Conservation (phyloP, 192 early-diverging fungal species). For the Umbelopsis ramanniana region DNA sequence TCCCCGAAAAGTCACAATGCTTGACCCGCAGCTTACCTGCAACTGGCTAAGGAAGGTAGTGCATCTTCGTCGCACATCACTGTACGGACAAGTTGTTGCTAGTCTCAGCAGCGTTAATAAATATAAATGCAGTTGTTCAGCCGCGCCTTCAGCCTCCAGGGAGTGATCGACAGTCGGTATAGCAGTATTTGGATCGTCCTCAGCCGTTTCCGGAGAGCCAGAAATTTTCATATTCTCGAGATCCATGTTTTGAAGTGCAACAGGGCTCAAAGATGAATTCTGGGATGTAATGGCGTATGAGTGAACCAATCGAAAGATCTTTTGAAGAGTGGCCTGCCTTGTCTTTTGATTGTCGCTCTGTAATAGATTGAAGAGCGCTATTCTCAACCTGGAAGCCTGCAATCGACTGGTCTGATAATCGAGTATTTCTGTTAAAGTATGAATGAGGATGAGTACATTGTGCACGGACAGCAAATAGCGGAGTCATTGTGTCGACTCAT, state of each 20-base stretch:
- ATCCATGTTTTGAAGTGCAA: background rate
- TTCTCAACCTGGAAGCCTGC: constrained; percentile 38
- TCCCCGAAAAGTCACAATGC: background rate
- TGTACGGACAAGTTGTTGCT: constrained; percentile 51
- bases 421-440: constrained; percentile 2
- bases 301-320: constrained; percentile 43
- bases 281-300: constrained; percentile 30
- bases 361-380: constrained; percentile 38
- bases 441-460: background rate
- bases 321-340: constrained; percentile 29
- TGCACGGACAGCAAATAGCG: constrained; percentile 19
- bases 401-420: constrained; percentile 31
- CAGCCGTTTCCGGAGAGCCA: background rate
- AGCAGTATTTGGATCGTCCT: background rate
- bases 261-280: background rate
- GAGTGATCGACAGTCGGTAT: background rate
- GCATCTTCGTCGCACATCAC: constrained; percentile 54
- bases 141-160: constrained; percentile 22
- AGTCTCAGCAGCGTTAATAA: constrained; percentile 54
- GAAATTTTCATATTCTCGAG: background rate
- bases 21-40: constrained; percentile 34
- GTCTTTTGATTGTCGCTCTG: constrained; percentile 31
- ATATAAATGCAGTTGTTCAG: constrained; percentile 46
- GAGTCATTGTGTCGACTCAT: background rate
- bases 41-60: constrained; percentile 42